Evolutionary conservation across 176 grass and related monocot genomes (phyloP).

Genomic region (Miscanthus lutarioriparius): DNA sequence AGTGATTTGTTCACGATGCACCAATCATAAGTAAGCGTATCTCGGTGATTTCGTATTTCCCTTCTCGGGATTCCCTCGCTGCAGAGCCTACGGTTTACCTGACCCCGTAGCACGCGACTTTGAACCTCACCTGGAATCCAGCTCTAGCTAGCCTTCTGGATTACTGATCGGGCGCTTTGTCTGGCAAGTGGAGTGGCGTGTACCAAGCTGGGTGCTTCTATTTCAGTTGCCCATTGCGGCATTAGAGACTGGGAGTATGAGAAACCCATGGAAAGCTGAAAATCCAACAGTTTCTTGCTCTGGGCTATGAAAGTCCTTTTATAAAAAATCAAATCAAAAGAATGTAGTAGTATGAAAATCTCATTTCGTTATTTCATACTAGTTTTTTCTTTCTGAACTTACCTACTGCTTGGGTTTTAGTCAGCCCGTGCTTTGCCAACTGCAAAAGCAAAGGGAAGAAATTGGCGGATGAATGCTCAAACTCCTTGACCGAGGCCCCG

Average conservation of each 20-base stretch:
- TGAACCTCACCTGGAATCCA: not conserved
- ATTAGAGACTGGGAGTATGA: not conserved
- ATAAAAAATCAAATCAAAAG: not conserved
- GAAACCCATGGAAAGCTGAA: not conserved
- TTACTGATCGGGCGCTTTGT: not conserved
- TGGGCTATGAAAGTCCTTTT: not conserved
- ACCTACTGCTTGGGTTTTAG: not conserved
- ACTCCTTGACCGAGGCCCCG: constrained; percentile 22
- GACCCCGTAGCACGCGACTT: not conserved
- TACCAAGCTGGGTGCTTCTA: not conserved
- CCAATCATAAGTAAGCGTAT: too few relatives aligned
- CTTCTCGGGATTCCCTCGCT: too few relatives aligned
- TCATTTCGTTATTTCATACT: too few relatives aligned
- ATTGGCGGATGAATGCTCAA: not conserved
- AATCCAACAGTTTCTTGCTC: not conserved
- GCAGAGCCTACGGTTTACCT: constrained; percentile 28
- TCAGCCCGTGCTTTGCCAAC: constrained; percentile 3
- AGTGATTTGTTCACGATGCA: constrained; percentile 32
- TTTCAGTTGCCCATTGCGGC: constrained; percentile 1
- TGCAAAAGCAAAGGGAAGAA: constrained; percentile 19
- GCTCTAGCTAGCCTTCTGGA: not conserved
- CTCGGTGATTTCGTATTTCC: too few relatives aligned
- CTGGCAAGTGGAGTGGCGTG: too few relatives aligned
- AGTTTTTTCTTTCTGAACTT: too few relatives aligned
- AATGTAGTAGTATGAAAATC: too few relatives aligned